These are phyloP conservation scores for Rosa persica DNA, from an alignment of 306 rosid genomes.

Conservation along the genomic window DNA sequence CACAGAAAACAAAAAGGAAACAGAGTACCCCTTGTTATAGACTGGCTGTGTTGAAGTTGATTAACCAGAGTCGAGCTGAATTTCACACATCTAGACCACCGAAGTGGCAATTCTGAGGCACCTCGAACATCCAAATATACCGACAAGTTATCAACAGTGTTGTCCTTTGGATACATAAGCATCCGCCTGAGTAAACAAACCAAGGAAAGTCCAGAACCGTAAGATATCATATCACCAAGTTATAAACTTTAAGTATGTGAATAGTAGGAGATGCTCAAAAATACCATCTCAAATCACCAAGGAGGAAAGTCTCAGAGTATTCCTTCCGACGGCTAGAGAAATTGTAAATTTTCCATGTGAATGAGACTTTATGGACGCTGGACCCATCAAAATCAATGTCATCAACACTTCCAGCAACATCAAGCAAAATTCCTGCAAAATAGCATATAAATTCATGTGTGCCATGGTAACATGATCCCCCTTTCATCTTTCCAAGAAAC, in stretches of 20 bases:
- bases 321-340: neutral
- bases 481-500: neutral
- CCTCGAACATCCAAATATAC: neutral
- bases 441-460: neutral
- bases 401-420: neutral
- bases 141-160: neutral
- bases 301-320: neutral
- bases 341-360: neutral
- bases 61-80: neutral
- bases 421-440: neutral
- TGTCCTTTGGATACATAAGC: neutral
- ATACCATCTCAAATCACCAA: neutral
- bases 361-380: neutral
- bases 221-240: neutral
- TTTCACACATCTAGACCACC: neutral
- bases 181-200: neutral
- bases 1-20: too few relatives aligned
- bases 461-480: neutral
- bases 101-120: neutral
- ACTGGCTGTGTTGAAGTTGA: neutral
- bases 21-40: neutral
- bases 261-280: neutral
- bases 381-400: neutral
- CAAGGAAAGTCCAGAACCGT: neutral
- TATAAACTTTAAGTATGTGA: neutral